phyloP scores from a whole-genome alignment of 2,329 filamentous ascomycete species.

The Lecanicillium sp. region DNA sequence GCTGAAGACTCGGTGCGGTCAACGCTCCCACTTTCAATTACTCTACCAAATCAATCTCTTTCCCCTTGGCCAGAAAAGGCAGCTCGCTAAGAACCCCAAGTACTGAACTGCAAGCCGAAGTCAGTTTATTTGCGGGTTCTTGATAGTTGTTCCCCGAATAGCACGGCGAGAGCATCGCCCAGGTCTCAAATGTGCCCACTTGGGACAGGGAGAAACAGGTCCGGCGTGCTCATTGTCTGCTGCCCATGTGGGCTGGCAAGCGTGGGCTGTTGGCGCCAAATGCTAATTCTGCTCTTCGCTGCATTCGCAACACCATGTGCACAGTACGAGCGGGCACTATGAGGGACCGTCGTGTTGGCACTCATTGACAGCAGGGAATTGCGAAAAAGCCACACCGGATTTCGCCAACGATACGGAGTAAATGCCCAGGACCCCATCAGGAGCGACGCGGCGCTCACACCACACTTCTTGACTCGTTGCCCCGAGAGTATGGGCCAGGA shows the following conservation, averaged over 20 bases:
- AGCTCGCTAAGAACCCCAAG: no score
- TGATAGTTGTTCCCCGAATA: no score
- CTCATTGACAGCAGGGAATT: background rate
- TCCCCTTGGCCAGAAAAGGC: no score
- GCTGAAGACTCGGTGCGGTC: no score
- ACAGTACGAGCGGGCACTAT: slow-evolving; percentile 13
- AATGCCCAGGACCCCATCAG: background rate
- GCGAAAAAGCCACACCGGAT: slow-evolving; percentile 8
- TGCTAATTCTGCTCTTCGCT: no score
- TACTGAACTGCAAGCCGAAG: no score
- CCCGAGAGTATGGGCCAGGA: background rate
- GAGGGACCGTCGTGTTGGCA: background rate
- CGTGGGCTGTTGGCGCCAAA: background rate
- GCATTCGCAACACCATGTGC: background rate
- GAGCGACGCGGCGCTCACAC: background rate
- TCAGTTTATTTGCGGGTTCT: no score
- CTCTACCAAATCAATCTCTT: no score
- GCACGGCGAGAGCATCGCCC: no score
- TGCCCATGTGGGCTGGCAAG: slow-evolving; percentile 4
- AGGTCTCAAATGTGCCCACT: no score
- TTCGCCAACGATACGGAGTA: slow-evolving; percentile 9
- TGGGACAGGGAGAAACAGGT: no score
- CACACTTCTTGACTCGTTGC: slow-evolving; percentile 1
- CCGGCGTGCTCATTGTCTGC: slow-evolving; percentile 3
- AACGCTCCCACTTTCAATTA: no score